Evolutionary conservation across 208 protist species (phyloP), one percentile per base, ranked within the genome.

Genomic region (Trypanosoma avium): DNA sequence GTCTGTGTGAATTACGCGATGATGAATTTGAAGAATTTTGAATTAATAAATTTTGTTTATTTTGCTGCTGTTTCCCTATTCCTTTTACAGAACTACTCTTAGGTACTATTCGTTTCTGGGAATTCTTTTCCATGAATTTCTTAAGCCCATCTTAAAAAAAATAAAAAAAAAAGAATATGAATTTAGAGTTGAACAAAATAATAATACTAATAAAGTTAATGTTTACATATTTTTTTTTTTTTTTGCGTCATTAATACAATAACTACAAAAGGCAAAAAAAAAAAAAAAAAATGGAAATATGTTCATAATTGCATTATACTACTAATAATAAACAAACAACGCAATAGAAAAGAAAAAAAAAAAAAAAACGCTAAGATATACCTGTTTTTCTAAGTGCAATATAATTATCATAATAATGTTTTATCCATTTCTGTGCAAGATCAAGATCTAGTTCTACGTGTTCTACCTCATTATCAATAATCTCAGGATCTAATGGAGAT

Each of bases 351-450:
- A 33, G 61, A 52, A 65, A 30, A 17, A 53, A 27, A 60, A 19
- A 24, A 36, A 17, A 3, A 26, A 12, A 15, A 38, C 29, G 7
- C 50, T 73, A 66, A 48, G 29, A 32, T 35, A 57, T 63, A 40
- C 52, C 58, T 13, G 69, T 70, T 68, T 73, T 72, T 21, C 71
- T 68, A 9, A 84, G 85, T 15, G 78, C 75, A 19, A 92, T 56
- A 49, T 86, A 91, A 54, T 90, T 75, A 43, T 92, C 84, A 60
- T 89, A 90, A 67, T 94, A 94, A 73, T 94, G 88, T 62, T 92
- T 86, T 82, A 92, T 86, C 83, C 84, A 94, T 8, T 35, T 62
- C 55, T 75, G 64, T 21, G 88, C 88, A 4, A 94, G 73, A 38
- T 94, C 83, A 13, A 89, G 63, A 55, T 94, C 88, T 15, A 94